Evolutionary conservation across 495 filamentous ascomycete genomes (phyloP).

Genomic region (Trichoderma virens): DNA sequence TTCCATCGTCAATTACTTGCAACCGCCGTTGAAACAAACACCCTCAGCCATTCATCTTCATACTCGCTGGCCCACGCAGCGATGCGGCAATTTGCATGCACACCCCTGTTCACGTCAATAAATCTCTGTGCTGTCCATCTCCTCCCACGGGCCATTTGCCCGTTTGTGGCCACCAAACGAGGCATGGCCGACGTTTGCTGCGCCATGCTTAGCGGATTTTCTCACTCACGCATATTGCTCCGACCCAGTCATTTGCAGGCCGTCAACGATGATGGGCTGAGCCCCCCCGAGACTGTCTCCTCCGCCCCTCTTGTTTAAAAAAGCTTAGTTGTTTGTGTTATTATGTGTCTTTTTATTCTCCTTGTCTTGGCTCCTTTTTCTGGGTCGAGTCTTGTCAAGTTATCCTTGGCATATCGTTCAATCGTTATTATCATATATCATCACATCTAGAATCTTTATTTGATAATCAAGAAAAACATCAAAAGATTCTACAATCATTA

Average conservation of each 20-base stretch:
- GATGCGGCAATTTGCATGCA: too few species aligned
- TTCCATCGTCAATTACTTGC: too few species aligned
- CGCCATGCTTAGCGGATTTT: not conserved
- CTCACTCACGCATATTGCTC: too few species aligned
- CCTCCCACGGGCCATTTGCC: not conserved
- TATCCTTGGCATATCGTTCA: not conserved
- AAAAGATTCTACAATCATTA: not conserved
- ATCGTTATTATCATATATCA: not conserved
- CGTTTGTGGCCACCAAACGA: not conserved
- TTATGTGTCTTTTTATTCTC: not conserved
- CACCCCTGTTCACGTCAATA: too few species aligned
- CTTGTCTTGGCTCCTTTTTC: constrained; percentile 1
- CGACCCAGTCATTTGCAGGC: too few species aligned
- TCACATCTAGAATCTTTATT: not conserved
- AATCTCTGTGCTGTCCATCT: too few species aligned
- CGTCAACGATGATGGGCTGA: too few species aligned
- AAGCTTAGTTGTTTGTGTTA: not conserved
- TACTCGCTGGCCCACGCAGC: too few species aligned
- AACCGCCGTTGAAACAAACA: too few species aligned
- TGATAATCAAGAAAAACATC: not conserved
- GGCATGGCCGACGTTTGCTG: not conserved
- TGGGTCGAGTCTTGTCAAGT: not conserved
- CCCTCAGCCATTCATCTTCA: too few species aligned
- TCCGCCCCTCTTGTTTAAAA: not conserved
- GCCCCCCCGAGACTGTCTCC: too few species aligned